Base-by-base conservation (phyloP, 140 eudicot genomes). In the Flaveria floridana region DNA sequence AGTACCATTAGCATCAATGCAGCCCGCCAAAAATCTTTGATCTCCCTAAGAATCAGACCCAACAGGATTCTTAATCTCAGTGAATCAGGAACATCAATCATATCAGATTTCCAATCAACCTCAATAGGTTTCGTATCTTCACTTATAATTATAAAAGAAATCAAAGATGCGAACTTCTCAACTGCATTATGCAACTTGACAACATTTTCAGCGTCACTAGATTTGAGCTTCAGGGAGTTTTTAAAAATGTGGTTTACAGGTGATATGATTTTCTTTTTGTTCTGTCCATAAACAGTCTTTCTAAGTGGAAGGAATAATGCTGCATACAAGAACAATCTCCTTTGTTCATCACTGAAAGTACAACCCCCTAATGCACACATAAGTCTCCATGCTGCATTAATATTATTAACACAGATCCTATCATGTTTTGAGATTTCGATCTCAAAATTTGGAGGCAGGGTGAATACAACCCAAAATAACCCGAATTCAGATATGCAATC, bases 1-100 rank as follows among this genome's bases (percentile, higher is more conserved):
- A 5, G 25, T 72, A 50, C 10, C 16, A 7, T n/a, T 51, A 71
- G 20, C 81, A 87, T 68, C 75, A 91, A 74, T 3, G 93, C 85
- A 51, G 80, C 81, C 34, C 89, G 96, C 97, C 97, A 91, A 76
- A 84, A 88, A 44, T 86, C 92, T 80, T 88, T 91, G 70, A 91
- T 84, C 41, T 91, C 95, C 78, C 86, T 81, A 18, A 91, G 87
- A 68, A 91, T 76, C 85, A 86, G 77, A 20, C 97, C 92, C 86
- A 51, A 19, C 76, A 83, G 82, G 80, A 91, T 68, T 51, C 92
- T 80, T 55, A 84, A 78, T 74, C 82, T 82, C 74, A 85, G 78
- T 37, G 87, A 68, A 72, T 52, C 80, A 73, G 91, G 85, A 50
- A 89, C 89, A 73, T 87, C 91, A 55, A 85, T 77, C 41, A 71